Percentiles rank a stretch among this genome's conserved stretches.
These are phyloP conservation scores for Nicotiana tabacum DNA, from an alignment of 257 asterid genomes.

Conservation along the genomic window DNA sequence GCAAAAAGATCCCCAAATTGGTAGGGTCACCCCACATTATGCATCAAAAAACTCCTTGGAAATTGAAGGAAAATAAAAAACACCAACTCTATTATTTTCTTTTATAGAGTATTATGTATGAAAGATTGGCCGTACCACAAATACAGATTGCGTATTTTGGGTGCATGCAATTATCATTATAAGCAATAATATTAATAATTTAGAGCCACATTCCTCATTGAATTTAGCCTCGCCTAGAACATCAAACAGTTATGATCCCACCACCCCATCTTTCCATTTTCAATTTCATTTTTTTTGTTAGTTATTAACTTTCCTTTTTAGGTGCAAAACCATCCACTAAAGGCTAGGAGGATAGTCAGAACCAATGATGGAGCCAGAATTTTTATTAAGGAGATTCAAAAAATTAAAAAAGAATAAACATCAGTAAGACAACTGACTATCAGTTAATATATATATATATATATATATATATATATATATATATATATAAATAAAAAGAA, in stretches of 20 bases:
- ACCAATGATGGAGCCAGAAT: too few relatives aligned
- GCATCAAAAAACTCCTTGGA: constrained; percentile 2
- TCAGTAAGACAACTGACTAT: too few relatives aligned
- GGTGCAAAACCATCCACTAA: not conserved
- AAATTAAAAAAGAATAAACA: too few relatives aligned
- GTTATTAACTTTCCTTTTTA: not conserved
- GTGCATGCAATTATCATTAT: not conserved
- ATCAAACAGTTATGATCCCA: not conserved
- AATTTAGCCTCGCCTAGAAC: not conserved
- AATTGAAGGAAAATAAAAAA: not conserved
- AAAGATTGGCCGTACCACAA: not conserved
- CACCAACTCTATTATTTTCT: not conserved
- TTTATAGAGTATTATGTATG: not conserved
- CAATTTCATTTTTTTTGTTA: not conserved
- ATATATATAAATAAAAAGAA: too few relatives aligned
- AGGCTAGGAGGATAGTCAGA: too few relatives aligned
- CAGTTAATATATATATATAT: too few relatives aligned
- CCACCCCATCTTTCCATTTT: not conserved
- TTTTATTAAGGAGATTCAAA: too few relatives aligned
- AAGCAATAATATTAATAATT: not conserved
- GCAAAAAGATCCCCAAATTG: not conserved
- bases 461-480: too few relatives aligned
- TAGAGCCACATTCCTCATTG: not conserved
- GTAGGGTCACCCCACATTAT: constrained; percentile 7
- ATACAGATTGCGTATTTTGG: not conserved